Conservation (phyloP, 257 asterid genomes). For the Gardenia jasminoides region DNA sequence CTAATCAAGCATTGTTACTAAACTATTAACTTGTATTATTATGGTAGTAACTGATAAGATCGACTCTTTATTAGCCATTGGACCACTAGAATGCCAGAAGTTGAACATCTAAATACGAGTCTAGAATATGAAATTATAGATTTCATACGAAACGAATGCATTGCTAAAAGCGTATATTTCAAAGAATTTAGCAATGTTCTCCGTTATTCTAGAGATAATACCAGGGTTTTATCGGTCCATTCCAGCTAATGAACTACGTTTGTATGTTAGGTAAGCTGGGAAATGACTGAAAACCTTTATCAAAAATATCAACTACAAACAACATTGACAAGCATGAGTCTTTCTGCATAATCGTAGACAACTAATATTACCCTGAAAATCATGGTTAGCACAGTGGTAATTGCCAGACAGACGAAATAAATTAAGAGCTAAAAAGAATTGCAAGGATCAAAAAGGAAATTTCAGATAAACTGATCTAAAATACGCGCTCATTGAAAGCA, state of each 20-base stretch:
- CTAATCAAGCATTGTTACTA: too few relatives aligned
- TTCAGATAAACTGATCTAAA: slow-evolving; percentile 2
- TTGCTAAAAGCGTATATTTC: background rate
- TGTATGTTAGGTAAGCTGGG: background rate
- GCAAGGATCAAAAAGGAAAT: slow-evolving; percentile 6
- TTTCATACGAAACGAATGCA: background rate
- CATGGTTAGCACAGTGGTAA: background rate
- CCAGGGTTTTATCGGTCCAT: background rate
- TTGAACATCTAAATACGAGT: background rate
- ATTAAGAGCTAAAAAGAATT: background rate
- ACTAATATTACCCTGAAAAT: background rate
- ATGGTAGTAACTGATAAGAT: background rate
- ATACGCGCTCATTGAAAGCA: slow-evolving; percentile 4
- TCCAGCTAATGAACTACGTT: background rate
- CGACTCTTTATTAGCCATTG: background rate
- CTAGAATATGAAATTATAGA: background rate
- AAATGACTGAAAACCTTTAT: background rate
- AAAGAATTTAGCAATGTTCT: background rate
- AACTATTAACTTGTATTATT: too few relatives aligned
- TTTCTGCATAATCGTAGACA: background rate
- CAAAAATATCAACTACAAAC: background rate
- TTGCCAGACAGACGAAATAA: background rate
- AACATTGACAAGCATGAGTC: background rate
- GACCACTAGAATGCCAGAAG: background rate
- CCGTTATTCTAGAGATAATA: background rate